These are phyloP conservation scores for Lolium rigidum DNA, from an alignment of 176 grass and related monocot species.

Conservation along the genomic window DNA sequence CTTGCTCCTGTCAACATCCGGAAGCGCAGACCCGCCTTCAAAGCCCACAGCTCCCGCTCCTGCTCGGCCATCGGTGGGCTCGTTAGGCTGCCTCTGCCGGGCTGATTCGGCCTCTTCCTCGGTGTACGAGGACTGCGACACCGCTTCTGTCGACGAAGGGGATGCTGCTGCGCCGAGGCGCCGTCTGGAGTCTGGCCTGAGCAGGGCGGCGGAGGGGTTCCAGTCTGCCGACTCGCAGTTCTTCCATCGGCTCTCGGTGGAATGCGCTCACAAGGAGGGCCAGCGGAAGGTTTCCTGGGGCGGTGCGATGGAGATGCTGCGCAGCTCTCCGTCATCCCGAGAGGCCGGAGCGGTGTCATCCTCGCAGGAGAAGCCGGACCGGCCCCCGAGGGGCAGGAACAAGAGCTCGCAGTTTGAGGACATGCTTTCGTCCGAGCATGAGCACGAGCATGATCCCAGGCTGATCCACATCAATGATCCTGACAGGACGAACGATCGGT, in stretches of 20 bases:
- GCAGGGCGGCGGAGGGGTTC: conserved; percentile 46
- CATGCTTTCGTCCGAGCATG: conserved; percentile 73
- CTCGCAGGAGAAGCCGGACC: conserved; percentile 69
- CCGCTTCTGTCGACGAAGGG: conserved; percentile 56
- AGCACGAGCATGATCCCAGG: conserved; percentile 83
- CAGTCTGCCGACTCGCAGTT: conserved; percentile 76
- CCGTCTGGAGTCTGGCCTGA: conserved; percentile 48
- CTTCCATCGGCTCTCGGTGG: conserved; percentile 61
- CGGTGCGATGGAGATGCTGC: conserved; percentile 79
- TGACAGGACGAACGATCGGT: conserved; percentile 86
- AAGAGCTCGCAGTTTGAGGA: conserved; percentile 82
- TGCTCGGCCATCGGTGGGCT: conserved; percentile 37
- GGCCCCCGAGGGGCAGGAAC: conserved; percentile 56
- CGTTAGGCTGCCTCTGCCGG: conserved; percentile 58
- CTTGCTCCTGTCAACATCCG: conserved; percentile 57
- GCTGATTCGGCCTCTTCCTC: conserved; percentile 68
- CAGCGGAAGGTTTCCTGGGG: conserved; percentile 60
- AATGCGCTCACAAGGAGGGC: conserved; percentile 83
- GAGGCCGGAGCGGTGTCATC: conserved; percentile 61
- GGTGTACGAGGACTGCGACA: conserved; percentile 62
- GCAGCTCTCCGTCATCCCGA: conserved; percentile 58
- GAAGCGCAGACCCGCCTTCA: conserved; percentile 54
- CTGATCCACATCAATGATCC: conserved; percentile 91
- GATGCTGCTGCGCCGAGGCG: conserved; percentile 33
- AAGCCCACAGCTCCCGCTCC: conserved; percentile 31